Percentiles rank a stretch among this genome's conserved stretches.
Evolutionary conservation across 495 filamentous ascomycete species (phyloP).

Genomic region (Penicillium antarcticum): DNA sequence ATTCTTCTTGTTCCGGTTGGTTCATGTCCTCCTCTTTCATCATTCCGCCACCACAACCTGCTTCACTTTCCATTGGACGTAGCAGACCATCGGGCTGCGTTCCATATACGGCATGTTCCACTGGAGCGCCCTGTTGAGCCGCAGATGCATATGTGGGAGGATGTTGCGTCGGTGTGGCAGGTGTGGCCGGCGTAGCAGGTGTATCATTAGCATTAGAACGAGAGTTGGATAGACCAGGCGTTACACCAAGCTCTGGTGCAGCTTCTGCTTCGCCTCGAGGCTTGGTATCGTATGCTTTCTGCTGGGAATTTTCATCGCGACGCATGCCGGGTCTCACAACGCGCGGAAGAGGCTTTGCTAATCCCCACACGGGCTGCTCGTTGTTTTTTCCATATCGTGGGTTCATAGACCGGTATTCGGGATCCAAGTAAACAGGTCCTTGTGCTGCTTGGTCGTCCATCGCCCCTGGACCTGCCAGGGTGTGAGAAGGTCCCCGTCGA

Average conservation of each 20-base stretch:
- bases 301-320: constrained; percentile 1
- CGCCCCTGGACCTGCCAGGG: constrained; percentile 4
- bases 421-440: constrained; percentile 15
- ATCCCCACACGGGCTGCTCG: constrained; percentile 24
- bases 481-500: constrained; percentile 4
- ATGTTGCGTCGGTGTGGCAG: not conserved
- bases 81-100: constrained; percentile 11
- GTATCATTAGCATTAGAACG: not conserved
- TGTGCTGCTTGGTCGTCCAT: not conserved
- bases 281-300: constrained; percentile 3
- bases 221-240: constrained; percentile 2
- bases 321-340: constrained; percentile 29
- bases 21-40: not conserved
- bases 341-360: constrained; percentile 27
- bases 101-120: constrained; percentile 7
- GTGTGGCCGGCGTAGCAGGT: not conserved
- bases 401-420: constrained; percentile 17
- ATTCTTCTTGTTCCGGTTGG: constrained; percentile 1
- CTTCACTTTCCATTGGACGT: constrained; percentile 10
- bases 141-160: constrained; percentile 9
- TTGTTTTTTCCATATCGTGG: constrained; percentile 19
- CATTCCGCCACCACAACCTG: not conserved
- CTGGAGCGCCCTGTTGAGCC: constrained; percentile 1
- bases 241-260: constrained; percentile 7
- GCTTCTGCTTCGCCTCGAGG: constrained; percentile 3